Conservation (phyloP, 2,329 filamentous ascomycete genomes). For the Colletotrichum euphorbiae region DNA sequence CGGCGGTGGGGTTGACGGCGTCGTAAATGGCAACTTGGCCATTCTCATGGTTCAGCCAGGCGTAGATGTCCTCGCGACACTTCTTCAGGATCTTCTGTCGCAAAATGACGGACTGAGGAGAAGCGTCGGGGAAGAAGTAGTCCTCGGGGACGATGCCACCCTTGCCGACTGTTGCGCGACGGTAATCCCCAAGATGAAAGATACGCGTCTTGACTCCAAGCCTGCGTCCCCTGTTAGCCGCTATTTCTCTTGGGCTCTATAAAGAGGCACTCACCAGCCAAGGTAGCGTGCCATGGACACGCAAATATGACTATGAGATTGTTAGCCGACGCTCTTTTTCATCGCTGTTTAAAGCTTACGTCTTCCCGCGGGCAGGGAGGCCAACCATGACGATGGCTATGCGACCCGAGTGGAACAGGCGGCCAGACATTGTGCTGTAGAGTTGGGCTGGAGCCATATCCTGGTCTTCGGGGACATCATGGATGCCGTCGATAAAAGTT, state of each 20-base stretch:
- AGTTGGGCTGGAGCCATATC: slow-evolving; percentile 94
- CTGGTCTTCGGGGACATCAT: slow-evolving; percentile 85
- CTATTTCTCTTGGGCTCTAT: slow-evolving; percentile 33
- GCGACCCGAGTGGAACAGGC: slow-evolving; percentile 94
- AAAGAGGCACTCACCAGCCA: slow-evolving; percentile 72
- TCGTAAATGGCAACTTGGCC: slow-evolving; percentile 99
- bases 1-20: slow-evolving; percentile 91
- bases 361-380: slow-evolving; percentile 94
- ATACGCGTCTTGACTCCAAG: slow-evolving; percentile 97
- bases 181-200: slow-evolving; percentile 97
- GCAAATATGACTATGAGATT: slow-evolving; percentile 79
- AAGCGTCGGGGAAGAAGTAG: slow-evolving; percentile 97
- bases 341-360: slow-evolving; percentile 63
- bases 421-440: slow-evolving; percentile 97
- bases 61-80: slow-evolving; percentile 96
- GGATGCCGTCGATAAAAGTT: slow-evolving; percentile 96
- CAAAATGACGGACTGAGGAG: slow-evolving; percentile 89
- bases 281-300: slow-evolving; percentile 95
- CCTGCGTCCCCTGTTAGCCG: slow-evolving; percentile 59
- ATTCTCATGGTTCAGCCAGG: slow-evolving; percentile 96
- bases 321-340: slow-evolving; percentile 5
- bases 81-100: slow-evolving; percentile 98
- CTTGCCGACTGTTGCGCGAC: slow-evolving; percentile 87
- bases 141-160: slow-evolving; percentile 91
- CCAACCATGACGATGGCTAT: slow-evolving; percentile 99